Conservation (phyloP, 768 basidiomycete species). For the Phlebiopsis gigantea region DNA sequence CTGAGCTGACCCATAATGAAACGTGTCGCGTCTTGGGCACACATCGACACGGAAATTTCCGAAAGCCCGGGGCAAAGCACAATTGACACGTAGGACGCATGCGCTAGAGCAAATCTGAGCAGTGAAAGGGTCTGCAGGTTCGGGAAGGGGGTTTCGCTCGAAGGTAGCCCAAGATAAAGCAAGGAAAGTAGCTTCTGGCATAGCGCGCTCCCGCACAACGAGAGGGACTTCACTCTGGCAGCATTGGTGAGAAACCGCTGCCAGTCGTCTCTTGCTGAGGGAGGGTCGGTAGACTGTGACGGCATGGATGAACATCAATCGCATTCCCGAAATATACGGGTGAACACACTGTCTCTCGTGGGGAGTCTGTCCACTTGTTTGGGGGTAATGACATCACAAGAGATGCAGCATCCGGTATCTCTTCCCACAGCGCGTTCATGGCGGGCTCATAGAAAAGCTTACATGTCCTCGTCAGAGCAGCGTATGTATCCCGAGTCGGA, state of each 20-base stretch:
- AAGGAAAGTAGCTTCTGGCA: not conserved
- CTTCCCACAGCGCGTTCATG: not conserved
- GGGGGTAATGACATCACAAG: not conserved
- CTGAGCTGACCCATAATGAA: not conserved
- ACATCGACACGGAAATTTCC: no score
- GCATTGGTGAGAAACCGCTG: not conserved
- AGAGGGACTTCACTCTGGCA: not conserved
- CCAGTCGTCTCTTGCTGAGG: not conserved
- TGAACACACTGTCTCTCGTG: not conserved
- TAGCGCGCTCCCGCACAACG: no score
- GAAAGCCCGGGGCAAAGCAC: not conserved
- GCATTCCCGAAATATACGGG: not conserved
- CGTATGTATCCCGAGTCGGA: not conserved
- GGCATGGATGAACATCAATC: not conserved
- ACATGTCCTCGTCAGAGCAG: not conserved
- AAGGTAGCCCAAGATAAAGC: not conserved
- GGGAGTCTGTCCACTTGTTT: not conserved
- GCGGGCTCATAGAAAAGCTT: conserved; percentile 1
- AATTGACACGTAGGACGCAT: not conserved
- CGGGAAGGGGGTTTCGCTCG: not conserved
- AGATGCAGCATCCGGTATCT: not conserved
- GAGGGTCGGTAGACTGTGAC: not conserved
- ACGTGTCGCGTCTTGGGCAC: no score
- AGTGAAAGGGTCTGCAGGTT: not conserved
- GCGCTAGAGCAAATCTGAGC: no score